Base-by-base conservation (phyloP, 331 rosid genomes). In the Cydonia oblonga region DNA sequence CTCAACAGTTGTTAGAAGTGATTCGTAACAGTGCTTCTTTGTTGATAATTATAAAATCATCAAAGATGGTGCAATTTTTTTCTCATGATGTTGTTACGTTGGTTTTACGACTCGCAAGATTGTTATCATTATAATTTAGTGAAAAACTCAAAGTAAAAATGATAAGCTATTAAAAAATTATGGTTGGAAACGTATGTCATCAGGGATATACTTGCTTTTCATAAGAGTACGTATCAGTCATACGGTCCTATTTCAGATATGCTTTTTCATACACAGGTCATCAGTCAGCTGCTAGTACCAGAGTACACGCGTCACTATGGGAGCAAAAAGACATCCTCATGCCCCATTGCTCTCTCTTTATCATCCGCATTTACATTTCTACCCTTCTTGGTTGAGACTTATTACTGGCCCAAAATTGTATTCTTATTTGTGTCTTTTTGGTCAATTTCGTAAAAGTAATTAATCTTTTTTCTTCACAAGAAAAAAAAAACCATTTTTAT, bases 271-370 rank as follows among this genome's bases (percentile, higher is more conserved):
- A 1, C 40, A 9, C 40, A 9, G 42, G 42, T 9, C 42, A 33
- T 8, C 40, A 0, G 3, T 20, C 18, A 20, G 9, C 64, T 72
- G 30, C 35, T 66, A 19, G 64, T 42, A 79, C 75, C 68, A 74
- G 75, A 15, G 71, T 68, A 79, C 75, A 79, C 78, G 79, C 38
- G 71, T 73, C 78, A 52, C 60, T 23, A 22, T 52, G 78, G 66
- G 71, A 49, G 62, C 32, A 15, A 52, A 73, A 44, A 72, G 77
- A 78, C 77, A 78, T 52, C 72, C 49, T 53, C 59, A 49, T 56
- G 16, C 51, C 19, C 42, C 76, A 13, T 33, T 20, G 66, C 18
- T 70, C 53, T 11, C 4, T 12, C 26, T 44, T 2, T 0, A 7
- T 22, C 7, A n/a, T 18, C 23, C 46, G 22, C 7, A 54, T 3